Percentiles rank a stretch among this genome's conserved stretches.
Evolutionary conservation across 1,284 basidiomycete species (phyloP).

Genomic region (Irpex rosettiformis): DNA sequence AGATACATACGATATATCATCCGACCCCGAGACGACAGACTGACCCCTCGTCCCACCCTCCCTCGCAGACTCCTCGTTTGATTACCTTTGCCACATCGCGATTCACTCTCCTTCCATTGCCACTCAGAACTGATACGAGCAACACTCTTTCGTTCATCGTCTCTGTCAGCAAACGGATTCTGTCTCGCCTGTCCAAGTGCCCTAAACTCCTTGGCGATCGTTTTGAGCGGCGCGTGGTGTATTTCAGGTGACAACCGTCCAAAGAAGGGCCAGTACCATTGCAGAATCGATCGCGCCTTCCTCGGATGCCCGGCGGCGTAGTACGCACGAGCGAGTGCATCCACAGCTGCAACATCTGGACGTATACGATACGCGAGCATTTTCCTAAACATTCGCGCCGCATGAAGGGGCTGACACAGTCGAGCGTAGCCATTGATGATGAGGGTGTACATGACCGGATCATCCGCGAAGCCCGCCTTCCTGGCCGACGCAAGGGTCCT

Average conservation of each 20-base stretch:
- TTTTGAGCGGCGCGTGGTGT: slow-evolving; percentile 36
- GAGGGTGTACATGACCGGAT: slow-evolving; percentile 69
- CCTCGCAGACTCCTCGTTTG: background rate
- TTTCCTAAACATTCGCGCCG: slow-evolving; percentile 50
- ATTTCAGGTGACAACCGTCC: slow-evolving; percentile 53
- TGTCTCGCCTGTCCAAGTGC: slow-evolving; percentile 25
- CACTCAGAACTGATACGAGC: background rate
- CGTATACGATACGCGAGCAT: slow-evolving; percentile 59
- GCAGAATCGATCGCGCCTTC: slow-evolving; percentile 49
- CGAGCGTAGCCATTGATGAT: slow-evolving; percentile 65
- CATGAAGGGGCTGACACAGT: slow-evolving; percentile 48
- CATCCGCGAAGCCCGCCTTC: slow-evolving; percentile 46
- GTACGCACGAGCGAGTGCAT: slow-evolving; percentile 66
- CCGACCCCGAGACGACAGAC: slow-evolving; percentile 1
- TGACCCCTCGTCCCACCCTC: slow-evolving; percentile 11
- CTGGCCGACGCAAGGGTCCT: slow-evolving; percentile 49
- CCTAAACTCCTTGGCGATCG: slow-evolving; percentile 43
- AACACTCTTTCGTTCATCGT: background rate
- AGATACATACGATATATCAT: background rate
- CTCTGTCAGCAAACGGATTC: background rate
- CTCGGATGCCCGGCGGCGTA: slow-evolving; percentile 49
- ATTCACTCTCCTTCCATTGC: background rate
- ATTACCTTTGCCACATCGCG: background rate
- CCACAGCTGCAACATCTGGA: slow-evolving; percentile 67
- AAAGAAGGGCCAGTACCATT: slow-evolving; percentile 63